A percentile compares a stretch with the other conserved stretches of the same genome.
These are phyloP conservation scores for Dichotomocladium elegans DNA, from an alignment of 371 early-diverging fungal genomes.

Conservation along the genomic window DNA sequence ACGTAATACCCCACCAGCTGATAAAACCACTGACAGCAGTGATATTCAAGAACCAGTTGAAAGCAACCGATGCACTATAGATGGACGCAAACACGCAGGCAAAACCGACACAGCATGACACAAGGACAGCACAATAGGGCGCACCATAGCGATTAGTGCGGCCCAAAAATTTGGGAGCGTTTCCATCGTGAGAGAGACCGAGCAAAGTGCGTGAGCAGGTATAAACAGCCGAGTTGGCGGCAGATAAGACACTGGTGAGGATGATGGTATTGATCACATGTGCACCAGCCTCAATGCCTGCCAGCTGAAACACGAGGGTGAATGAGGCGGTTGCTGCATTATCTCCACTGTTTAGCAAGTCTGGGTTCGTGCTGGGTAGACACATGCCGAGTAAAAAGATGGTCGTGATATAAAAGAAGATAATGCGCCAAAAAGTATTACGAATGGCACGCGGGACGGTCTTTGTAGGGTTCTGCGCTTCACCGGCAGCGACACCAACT, in stretches of 20 bases:
- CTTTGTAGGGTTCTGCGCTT: conserved; percentile 65
- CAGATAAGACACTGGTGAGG: conserved; percentile 67
- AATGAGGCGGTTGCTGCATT: conserved; percentile 64
- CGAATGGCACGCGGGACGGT: conserved; percentile 69
- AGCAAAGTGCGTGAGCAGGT: conserved; percentile 63
- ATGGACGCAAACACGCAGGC: conserved; percentile 48
- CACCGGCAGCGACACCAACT: conserved; percentile 72
- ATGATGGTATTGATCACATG: conserved; percentile 71
- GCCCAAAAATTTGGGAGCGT: conserved; percentile 56
- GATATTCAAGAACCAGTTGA: conserved; percentile 68
- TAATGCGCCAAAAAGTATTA: conserved; percentile 70
- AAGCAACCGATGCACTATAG: conserved; percentile 54
- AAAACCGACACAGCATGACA: conserved; percentile 56
- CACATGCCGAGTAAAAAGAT: conserved; percentile 68
- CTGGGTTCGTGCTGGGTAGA: conserved; percentile 52
- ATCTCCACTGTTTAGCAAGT: conserved; percentile 46
- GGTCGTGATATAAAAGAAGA: conserved; percentile 62
- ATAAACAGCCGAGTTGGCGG: conserved; percentile 69
- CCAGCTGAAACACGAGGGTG: conserved; percentile 58
- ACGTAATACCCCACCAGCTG: conserved; percentile 67
- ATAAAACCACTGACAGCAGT: conserved; percentile 72
- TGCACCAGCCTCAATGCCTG: conserved; percentile 60
- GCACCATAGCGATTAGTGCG: conserved; percentile 49
- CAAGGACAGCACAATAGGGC: conserved; percentile 49
- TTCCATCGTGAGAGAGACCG: conserved; percentile 59